phyloP scores from a whole-genome alignment of 2,329 filamentous ascomycete species.

The Cladorrhinum sp. region DNA sequence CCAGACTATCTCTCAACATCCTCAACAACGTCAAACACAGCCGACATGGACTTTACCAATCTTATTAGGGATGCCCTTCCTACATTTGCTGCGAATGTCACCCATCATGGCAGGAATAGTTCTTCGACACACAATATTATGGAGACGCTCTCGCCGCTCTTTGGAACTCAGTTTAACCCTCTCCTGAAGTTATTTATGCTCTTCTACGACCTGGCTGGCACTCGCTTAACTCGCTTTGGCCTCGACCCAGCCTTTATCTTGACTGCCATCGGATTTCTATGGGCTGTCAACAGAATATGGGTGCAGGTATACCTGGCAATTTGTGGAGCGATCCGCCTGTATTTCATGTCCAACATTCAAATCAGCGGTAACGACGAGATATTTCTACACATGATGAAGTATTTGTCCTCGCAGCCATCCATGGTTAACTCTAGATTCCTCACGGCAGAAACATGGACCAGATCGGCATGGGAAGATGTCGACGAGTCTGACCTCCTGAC shows the following conservation, averaged over 20 bases:
- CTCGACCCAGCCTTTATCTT: conserved; percentile 49
- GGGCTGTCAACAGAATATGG: conserved; percentile 43
- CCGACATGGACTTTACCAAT: conserved; percentile 28
- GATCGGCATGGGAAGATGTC: conserved; percentile 57
- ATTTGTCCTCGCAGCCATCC: conserved; percentile 51
- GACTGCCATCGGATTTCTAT: conserved; percentile 45
- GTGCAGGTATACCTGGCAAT: conserved; percentile 35
- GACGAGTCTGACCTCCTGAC: conserved; percentile 42
- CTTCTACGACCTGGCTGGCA: conserved; percentile 45
- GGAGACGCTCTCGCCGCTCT: conserved; percentile 45
- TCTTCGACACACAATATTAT: conserved; percentile 30
- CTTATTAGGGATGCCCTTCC: conserved; percentile 26
- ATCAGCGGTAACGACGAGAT: conserved; percentile 57
- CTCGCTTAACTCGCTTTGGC: conserved; percentile 43
- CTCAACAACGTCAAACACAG: background rate
- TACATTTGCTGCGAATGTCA: conserved; percentile 25
- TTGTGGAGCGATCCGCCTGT: conserved; percentile 37
- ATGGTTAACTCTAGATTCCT: conserved; percentile 51
- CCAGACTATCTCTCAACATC: background rate
- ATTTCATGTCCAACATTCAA: conserved; percentile 52
- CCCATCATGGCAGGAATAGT: conserved; percentile 14
- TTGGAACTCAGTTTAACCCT: conserved; percentile 42
- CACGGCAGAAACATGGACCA: conserved; percentile 54
- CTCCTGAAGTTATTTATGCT: conserved; percentile 42
- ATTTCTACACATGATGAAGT: conserved; percentile 57